These are phyloP conservation scores for Zygosaccharomyces lentus DNA, from an alignment of 805 yeast genomes.

Conservation along the genomic window DNA sequence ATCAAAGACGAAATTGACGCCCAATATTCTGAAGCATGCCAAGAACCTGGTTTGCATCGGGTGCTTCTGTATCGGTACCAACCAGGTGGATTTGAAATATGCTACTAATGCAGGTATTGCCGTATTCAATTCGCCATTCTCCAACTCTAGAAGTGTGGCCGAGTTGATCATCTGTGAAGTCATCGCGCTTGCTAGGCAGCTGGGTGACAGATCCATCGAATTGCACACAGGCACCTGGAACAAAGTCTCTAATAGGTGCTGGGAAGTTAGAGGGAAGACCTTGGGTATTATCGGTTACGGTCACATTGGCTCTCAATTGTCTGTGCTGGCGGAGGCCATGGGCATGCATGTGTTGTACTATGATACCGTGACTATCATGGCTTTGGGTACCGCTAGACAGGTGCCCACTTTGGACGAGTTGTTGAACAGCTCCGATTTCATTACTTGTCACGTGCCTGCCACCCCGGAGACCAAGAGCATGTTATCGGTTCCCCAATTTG, in stretches of 20 bases:
- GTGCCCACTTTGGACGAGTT: slow-evolving; percentile 80
- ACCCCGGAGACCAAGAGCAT: slow-evolving; percentile 87
- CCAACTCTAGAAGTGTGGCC: slow-evolving; percentile 97
- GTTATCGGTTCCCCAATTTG: slow-evolving; percentile 84
- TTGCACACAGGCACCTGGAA: slow-evolving; percentile 97
- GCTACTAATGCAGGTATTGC: slow-evolving; percentile 94
- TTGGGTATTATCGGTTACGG: slow-evolving; percentile 97
- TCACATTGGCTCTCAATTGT: slow-evolving; percentile 95
- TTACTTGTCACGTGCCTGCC: slow-evolving; percentile 92
- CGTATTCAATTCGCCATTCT: slow-evolving; percentile 97
- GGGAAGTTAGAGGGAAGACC: slow-evolving; percentile 99
- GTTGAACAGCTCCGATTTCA: slow-evolving; percentile 76
- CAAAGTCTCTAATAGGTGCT: slow-evolving; percentile 89
- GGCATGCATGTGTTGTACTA: slow-evolving; percentile 96
- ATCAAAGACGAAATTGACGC: slow-evolving; percentile 89
- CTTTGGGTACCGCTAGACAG: slow-evolving; percentile 94
- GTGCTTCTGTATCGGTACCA: slow-evolving; percentile 98
- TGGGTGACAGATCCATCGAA: slow-evolving; percentile 95
- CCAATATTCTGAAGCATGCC: slow-evolving; percentile 75
- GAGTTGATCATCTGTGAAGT: slow-evolving; percentile 95
- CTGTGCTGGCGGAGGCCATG: slow-evolving; percentile 94
- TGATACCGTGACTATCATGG: slow-evolving; percentile 89
- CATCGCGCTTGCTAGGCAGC: slow-evolving; percentile 89
- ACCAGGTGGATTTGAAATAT: slow-evolving; percentile 88
- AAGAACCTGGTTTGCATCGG: slow-evolving; percentile 87